A percentile compares a stretch with the other conserved stretches of the same genome.
Conservation (phyloP, 306 rosid genomes). For the Trifolium fragiferum region DNA sequence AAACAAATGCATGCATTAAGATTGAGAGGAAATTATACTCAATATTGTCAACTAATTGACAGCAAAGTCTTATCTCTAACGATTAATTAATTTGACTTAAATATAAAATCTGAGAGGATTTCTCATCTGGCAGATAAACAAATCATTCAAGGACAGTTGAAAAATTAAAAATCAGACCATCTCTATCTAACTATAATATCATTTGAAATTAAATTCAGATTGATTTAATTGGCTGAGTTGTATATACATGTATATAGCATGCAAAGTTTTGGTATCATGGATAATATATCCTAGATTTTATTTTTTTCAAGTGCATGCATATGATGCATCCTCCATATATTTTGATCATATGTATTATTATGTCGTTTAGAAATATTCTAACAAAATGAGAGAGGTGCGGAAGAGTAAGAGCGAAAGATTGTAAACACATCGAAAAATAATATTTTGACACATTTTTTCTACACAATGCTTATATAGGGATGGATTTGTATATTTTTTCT, state of each 20-base stretch:
- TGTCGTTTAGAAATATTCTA: no score
- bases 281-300: background rate
- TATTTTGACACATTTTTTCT: no score
- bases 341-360: background rate
- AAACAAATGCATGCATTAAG: slow-evolving; percentile 1
- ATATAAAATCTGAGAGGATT: background rate
- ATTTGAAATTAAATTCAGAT: background rate
- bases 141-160: slow-evolving; percentile 1
- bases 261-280: background rate
- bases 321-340: background rate
- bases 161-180: background rate
- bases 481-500: no score
- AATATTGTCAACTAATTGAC: slow-evolving; percentile 27
- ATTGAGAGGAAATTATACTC: slow-evolving; percentile 2
- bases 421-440: no score
- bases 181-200: background rate
- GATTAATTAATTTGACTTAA: slow-evolving; percentile 4
- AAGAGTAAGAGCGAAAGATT: no score
- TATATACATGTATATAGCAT: background rate
- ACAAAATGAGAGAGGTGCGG: no score
- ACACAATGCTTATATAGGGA: no score
- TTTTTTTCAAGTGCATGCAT: slow-evolving; percentile 1
- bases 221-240: background rate
- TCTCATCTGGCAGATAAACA: slow-evolving; percentile 23
- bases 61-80: slow-evolving; percentile 6